Conservation (phyloP, 352 stramenopile species). For the Pythium diclinum region DNA sequence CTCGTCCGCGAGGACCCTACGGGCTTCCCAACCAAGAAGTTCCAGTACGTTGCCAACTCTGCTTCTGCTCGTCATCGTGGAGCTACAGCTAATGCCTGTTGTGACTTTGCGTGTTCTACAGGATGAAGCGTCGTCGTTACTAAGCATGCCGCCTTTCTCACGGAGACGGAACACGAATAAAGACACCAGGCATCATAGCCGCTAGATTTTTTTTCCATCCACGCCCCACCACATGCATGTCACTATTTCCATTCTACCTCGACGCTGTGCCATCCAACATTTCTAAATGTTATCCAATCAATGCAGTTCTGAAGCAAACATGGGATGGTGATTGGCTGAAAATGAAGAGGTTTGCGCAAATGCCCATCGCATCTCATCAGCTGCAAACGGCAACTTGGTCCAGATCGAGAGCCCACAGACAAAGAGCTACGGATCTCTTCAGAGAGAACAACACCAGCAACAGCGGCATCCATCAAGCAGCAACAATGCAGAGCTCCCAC, state of each 20-base stretch:
- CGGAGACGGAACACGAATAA: not conserved
- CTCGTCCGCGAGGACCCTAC: conserved; percentile 79
- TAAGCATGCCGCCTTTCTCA: conserved; percentile 20
- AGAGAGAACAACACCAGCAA: not conserved
- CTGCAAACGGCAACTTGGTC: not conserved
- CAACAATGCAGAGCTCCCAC: conserved; percentile 50
- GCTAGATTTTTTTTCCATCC: conserved; percentile 6
- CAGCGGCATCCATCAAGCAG: not conserved
- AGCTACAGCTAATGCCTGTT: not conserved
- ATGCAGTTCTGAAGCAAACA: not conserved
- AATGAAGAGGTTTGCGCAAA: conserved; percentile 25
- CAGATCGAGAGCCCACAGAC: not conserved
- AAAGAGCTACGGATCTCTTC: not conserved
- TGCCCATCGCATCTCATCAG: conserved; percentile 5
- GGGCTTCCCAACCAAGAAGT: conserved; percentile 82
- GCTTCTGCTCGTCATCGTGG: not conserved
- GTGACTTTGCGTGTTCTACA: conserved; percentile 18
- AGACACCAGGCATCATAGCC: conserved; percentile 1
- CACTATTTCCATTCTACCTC: not conserved
- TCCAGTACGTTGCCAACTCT: conserved; percentile 44
- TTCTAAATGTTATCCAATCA: not conserved
- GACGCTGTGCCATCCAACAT: not conserved
- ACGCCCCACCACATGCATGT: not conserved
- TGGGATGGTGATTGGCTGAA: conserved; percentile 7
- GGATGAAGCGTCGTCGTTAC: conserved; percentile 72